Evolutionary conservation across 805 yeast species (phyloP), one percentile per base, ranked within the genome.

Genomic region (Wilhelminamyces savonicus): DNA sequence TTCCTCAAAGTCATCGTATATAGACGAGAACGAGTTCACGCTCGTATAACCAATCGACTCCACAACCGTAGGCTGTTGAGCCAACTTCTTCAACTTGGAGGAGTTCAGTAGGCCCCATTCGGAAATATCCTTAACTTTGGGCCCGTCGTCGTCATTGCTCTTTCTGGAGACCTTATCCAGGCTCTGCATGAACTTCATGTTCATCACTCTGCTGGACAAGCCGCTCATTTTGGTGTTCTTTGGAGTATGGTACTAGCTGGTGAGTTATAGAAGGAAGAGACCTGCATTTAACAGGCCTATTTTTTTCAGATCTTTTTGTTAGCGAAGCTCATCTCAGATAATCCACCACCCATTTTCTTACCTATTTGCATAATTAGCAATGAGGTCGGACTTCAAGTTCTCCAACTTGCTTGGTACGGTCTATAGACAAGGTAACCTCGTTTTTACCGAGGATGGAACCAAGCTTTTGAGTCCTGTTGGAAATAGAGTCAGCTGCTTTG

Each of bases 321-420:
- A n/a, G n/a, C n/a, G n/a, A n/a, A n/a, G n/a, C n/a, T n/a, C n/a
- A n/a, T n/a, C n/a, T n/a, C n/a, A n/a, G n/a, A n/a, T n/a, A n/a
- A n/a, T 21, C 26, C 23, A 14, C 21, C 22, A 5, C n/a, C 5
- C 13, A 26, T 21, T 27, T 27, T 21, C 16, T 16, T 14, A 24
- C 22, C 34, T 34, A 40, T 40, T 41, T 43, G 40, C 37, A 30
- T 30, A 33, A 24, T 17, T 7, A 27, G 26, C 27, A 29, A 85
- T 86, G 95, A 84, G 78, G 62, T 78, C 94, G n/a, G 94, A 85
- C 60, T 86, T 81, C 46, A 63, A 80, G 70, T 82, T 92, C 46
- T 78, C 94, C 20, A 92, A 90, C 59, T 66, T 92, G 19, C 63
- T 92, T 44, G 98, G 98, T 17, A 88, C 97, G 0, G 97, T 92